A percentile compares a stretch with the other conserved stretches of the same genome.
phyloP scores from a whole-genome alignment of 2,329 filamentous ascomycete species.

The Scorias spongiosa region DNA sequence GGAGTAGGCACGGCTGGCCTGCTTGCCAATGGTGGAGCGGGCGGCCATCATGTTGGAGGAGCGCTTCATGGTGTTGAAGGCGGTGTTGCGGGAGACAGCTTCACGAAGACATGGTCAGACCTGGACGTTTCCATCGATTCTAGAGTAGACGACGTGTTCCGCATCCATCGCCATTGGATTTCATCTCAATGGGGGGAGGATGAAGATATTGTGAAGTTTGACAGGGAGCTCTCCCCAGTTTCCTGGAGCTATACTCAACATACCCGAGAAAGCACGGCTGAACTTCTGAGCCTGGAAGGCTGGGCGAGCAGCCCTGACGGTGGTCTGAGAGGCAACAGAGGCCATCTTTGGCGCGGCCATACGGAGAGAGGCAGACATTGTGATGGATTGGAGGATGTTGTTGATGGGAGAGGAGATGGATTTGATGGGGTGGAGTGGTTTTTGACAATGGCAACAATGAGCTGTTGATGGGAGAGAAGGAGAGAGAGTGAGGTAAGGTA shows the following conservation, averaged over 20 bases:
- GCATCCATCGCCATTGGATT: too few relatives aligned
- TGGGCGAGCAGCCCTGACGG: slow-evolving; percentile 64
- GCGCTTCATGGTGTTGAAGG: slow-evolving; percentile 64
- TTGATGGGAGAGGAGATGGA: slow-evolving; percentile 13
- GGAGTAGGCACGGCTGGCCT: slow-evolving; percentile 53
- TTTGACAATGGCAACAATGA: not conserved
- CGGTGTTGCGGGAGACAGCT: slow-evolving; percentile 31
- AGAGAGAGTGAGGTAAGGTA: not conserved
- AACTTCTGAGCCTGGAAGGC: slow-evolving; percentile 40
- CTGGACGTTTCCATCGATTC: too few relatives aligned
- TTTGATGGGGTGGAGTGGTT: slow-evolving; percentile 7
- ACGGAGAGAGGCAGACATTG: slow-evolving; percentile 61
- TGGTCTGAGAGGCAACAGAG: slow-evolving; percentile 49
- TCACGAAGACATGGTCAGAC: not conserved
- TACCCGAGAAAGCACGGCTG: slow-evolving; percentile 61
- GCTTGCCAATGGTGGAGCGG: slow-evolving; percentile 31
- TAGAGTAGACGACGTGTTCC: too few relatives aligned
- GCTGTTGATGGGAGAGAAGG: not conserved
- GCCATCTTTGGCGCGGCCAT: slow-evolving; percentile 65
- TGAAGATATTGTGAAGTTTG: too few relatives aligned
- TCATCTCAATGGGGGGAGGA: too few relatives aligned
- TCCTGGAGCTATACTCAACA: slow-evolving; percentile 20
- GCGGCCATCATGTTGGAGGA: slow-evolving; percentile 35
- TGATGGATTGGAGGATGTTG: slow-evolving; percentile 39
- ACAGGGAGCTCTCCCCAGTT: too few relatives aligned